phyloP scores from a whole-genome alignment of 768 basidiomycete genomes.

The Podaxis sp. region DNA sequence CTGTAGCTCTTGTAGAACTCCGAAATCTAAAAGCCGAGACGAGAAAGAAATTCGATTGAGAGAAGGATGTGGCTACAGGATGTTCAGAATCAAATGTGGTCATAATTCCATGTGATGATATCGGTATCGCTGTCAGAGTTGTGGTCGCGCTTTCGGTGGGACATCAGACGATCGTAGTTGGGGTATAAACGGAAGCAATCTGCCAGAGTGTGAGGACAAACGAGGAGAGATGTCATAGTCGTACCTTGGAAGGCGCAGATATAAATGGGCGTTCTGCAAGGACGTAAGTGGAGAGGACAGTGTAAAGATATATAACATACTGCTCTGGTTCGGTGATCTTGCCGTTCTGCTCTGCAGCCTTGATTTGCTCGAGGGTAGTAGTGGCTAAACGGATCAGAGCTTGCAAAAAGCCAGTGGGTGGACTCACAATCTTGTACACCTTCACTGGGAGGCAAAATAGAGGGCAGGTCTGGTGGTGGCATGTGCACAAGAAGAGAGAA shows the following conservation, averaged over 20 bases:
- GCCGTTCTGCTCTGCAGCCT: slow-evolving; percentile 42
- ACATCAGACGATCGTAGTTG: slow-evolving; percentile 63
- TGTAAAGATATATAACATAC: slow-evolving; percentile 40
- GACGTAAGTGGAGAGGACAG: not conserved
- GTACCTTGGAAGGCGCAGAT: slow-evolving; percentile 69
- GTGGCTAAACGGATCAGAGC: slow-evolving; percentile 34
- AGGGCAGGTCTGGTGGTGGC: slow-evolving; percentile 35
- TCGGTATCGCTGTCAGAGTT: slow-evolving; percentile 48
- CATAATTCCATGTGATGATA: slow-evolving; percentile 75
- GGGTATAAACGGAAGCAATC: slow-evolving; percentile 76
- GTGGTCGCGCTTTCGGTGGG: slow-evolving; percentile 76
- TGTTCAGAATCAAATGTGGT: slow-evolving; percentile 21
- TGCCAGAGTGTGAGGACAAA: slow-evolving; percentile 21
- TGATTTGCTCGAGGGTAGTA: slow-evolving; percentile 56
- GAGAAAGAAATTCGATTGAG: not conserved
- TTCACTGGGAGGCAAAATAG: slow-evolving; percentile 47
- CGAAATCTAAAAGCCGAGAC: not conserved
- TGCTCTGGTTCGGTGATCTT: slow-evolving; percentile 65
- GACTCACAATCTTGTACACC: slow-evolving; percentile 52
- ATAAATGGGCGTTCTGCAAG: slow-evolving; percentile 70
- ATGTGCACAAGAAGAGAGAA: not conserved
- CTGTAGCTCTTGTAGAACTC: not conserved
- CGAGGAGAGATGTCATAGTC: slow-evolving; percentile 8
- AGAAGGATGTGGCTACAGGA: not conserved
- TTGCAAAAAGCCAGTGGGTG: not conserved